A percentile compares a stretch with the other conserved stretches of the same genome.
Conservation (phyloP, 495 filamentous ascomycete genomes). For the Xylaria telfairii region DNA sequence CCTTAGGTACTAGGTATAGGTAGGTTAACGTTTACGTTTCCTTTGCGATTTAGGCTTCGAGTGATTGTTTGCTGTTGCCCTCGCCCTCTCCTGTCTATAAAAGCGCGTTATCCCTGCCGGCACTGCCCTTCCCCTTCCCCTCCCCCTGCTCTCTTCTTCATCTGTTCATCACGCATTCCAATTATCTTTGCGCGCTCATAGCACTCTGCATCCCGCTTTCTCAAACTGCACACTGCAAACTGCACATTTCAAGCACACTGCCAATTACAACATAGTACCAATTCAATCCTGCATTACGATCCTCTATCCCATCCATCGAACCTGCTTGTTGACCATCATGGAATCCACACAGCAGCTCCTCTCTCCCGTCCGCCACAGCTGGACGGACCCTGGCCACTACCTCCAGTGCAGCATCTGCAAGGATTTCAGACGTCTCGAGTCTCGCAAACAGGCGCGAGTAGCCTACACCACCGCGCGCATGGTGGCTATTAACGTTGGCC, state of each 20-base stretch:
- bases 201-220: slow-evolving; percentile 3
- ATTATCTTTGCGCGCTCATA: slow-evolving; percentile 1
- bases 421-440: background rate
- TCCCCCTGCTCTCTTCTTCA: background rate
- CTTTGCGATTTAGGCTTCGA: background rate
- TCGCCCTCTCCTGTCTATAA: background rate
- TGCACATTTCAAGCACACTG: background rate
- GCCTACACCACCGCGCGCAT: background rate
- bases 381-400: slow-evolving; percentile 26
- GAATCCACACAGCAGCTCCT: background rate
- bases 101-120: background rate
- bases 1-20: too few species aligned
- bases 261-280: background rate
- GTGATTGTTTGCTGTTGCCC: background rate
- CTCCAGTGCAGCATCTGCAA: slow-evolving; percentile 23
- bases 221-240: background rate
- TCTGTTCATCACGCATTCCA: background rate
- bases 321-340: slow-evolving; percentile 28
- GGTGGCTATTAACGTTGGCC: background rate
- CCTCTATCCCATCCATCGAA: slow-evolving; percentile 2
- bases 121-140: background rate
- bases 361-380: background rate
- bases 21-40: background rate
- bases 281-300: background rate
- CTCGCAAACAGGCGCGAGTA: background rate